Evolutionary conservation across 2,329 filamentous ascomycete genomes (phyloP).

Genomic region (Trichophyton schoenleinii): DNA sequence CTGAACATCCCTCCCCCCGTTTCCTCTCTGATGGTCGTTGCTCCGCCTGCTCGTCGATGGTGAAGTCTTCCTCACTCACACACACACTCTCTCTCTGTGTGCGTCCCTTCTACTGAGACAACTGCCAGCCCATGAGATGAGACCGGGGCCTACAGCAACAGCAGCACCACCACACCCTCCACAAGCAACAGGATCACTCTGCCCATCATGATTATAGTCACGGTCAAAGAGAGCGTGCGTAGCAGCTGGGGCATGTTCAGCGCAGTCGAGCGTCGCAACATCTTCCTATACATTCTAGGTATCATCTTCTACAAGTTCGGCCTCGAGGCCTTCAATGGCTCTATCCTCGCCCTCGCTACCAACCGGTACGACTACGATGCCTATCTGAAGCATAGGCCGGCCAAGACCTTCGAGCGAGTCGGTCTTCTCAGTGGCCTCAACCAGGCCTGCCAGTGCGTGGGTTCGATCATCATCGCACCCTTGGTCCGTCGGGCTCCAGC

Average conservation of each 20-base stretch:
- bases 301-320: conserved; percentile 44
- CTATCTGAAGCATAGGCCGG: conserved; percentile 18
- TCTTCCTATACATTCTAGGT: conserved; percentile 36
- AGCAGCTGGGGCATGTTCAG: conserved; percentile 24
- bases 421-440: conserved; percentile 39
- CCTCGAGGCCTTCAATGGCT: conserved; percentile 41
- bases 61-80: background rate
- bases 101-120: background rate
- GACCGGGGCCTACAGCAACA: background rate
- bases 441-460: conserved; percentile 40
- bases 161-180: background rate
- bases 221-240: conserved; percentile 4
- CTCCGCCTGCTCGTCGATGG: background rate
- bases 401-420: conserved; percentile 37
- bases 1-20: background rate
- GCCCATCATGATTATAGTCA: conserved; percentile 5
- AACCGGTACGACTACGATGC: conserved; percentile 40
- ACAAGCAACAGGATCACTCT: background rate
- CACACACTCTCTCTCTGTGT: background rate
- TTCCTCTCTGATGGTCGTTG: background rate
- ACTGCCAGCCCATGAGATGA: background rate
- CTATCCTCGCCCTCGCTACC: conserved; percentile 38
- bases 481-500: conserved; percentile 39
- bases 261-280: conserved; percentile 33
- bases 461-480: conserved; percentile 40